Evolutionary conservation across 345 rosid genomes (phyloP), one percentile per base, ranked within the genome.

Genomic region (Kandelia obovata): DNA sequence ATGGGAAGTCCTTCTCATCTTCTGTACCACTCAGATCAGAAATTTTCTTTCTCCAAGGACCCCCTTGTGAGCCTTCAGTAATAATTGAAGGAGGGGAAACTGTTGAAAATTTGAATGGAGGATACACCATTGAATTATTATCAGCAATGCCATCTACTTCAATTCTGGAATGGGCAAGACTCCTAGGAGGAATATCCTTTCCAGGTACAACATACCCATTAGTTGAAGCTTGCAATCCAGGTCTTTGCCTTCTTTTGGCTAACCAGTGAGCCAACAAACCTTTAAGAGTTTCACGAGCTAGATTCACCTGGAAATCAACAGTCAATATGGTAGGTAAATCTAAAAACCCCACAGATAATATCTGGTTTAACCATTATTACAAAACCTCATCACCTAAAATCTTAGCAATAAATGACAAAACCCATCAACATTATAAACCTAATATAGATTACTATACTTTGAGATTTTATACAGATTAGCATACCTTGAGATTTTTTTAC

Each of bases 11-110:
- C 77, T 96, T 96, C 13, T 96, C 98, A 73, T 96, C 95, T 77
- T 96, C 98, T 17, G 86, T 84, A 80, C 97, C 98, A 68, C 86
- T 90, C 68, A 90, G 85, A 70, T 90, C 98, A 9, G 92, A 84
- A 69, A 87, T 85, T 81, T 88, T 92, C 83, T 91, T 96, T 81
- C 99, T 96, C 99, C 99, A 92, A 4, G 89, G 95, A 51, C 96
- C 97, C 59, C 98, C 99, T 77, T 90, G 98, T 75, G 97, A 84
- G 56, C 99, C 99, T 82, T 96, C 99, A 0, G 99, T 90, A 57
- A 92, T 83, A 68, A 96, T 85, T 23, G 99, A 96, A 76, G 99
- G 98, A 61, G 98, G 90, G 30, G 90, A 88, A 72, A 69, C 76
- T 4, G 86, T 80, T 62, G 97, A 87, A 83, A 96, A 96, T 79